Evolutionary conservation across 208 protist genomes (phyloP).

Genomic region (Endotrypanum monterogeii): DNA sequence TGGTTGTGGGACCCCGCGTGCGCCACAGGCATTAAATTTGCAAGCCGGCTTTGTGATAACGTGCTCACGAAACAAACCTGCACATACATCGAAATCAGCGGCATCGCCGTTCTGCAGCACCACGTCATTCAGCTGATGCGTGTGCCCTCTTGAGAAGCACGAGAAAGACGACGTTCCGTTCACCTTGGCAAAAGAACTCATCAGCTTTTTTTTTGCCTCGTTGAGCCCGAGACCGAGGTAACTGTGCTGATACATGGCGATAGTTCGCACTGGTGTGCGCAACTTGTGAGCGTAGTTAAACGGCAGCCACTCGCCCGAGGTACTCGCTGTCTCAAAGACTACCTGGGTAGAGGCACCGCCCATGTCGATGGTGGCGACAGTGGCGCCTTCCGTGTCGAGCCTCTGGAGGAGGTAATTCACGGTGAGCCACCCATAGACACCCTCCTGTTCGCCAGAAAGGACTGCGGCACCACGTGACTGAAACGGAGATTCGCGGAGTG

Average conservation of each 20-base stretch:
- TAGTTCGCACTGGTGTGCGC: constrained; percentile 10
- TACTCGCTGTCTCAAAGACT: constrained; percentile 51
- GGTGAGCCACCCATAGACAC: constrained; percentile 77
- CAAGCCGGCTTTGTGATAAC: constrained; percentile 31
- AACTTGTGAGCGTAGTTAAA: constrained; percentile 42
- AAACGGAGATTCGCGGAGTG: constrained; percentile 36
- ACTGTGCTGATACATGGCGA: constrained; percentile 73
- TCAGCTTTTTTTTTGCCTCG: constrained; percentile 42
- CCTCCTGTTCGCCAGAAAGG: constrained; percentile 75
- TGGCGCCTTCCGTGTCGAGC: constrained; percentile 8
- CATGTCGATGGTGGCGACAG: constrained; percentile 72
- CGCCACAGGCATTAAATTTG: constrained; percentile 39
- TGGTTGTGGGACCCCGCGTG: constrained; percentile 62
- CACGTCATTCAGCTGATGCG: constrained; percentile 10
- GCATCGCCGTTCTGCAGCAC: constrained; percentile 17
- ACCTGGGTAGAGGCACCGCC: constrained; percentile 82
- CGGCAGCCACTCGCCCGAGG: constrained; percentile 39
- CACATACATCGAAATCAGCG: constrained; percentile 35
- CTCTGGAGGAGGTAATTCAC: constrained; percentile 77
- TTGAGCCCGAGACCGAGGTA: constrained; percentile 83
- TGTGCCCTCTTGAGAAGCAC: constrained; percentile 29
- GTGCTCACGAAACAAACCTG: constrained; percentile 16
- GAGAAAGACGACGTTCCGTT: constrained; percentile 26
- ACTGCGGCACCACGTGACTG: constrained; percentile 40
- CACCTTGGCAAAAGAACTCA: constrained; percentile 1